These are phyloP conservation scores for Draba incana DNA, from an alignment of 345 rosid species.

Conservation along the genomic window DNA sequence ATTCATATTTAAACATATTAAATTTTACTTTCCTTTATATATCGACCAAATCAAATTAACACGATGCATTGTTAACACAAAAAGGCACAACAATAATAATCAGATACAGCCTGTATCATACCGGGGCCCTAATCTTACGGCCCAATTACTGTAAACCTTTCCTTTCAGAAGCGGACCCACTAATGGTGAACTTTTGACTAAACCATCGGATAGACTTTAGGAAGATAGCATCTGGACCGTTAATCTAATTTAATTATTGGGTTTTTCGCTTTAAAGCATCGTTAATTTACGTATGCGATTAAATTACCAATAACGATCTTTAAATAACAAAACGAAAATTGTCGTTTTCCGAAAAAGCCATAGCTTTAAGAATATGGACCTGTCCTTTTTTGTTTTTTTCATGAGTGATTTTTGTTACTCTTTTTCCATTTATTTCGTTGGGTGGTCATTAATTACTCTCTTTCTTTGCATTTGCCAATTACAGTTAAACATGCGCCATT, in stretches of 20 bases:
- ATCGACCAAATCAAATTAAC: constrained; percentile 10
- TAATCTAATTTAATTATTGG: constrained; percentile 19
- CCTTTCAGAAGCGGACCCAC: constrained; percentile 22
- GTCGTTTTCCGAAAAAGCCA: constrained; percentile 28
- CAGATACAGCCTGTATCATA: too few species aligned
- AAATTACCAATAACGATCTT: constrained; percentile 28
- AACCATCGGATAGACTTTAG: background rate
- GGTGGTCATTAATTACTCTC: constrained; percentile 13
- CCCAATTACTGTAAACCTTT: constrained; percentile 35
- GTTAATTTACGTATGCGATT: constrained; percentile 39
- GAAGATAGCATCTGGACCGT: constrained; percentile 39
- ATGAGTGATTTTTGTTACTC: constrained; percentile 12
- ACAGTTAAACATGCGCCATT: constrained; percentile 3
- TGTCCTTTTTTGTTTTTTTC: constrained; percentile 7
- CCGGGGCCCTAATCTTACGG: constrained; percentile 30
- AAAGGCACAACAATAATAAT: background rate
- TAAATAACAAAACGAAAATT: background rate
- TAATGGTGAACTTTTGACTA: constrained; percentile 31
- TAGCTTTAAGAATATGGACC: constrained; percentile 25
- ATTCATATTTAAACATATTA: background rate
- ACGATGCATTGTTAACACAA: constrained; percentile 6
- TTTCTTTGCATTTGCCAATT: constrained; percentile 6
- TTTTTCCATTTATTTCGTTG: background rate
- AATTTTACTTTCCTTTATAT: background rate
- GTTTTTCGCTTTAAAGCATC: constrained; percentile 27